Evolutionary conservation across 805 yeast genomes (phyloP), one percentile per base, ranked within the genome.

Genomic region (Saccharomycopsis fermentans): DNA sequence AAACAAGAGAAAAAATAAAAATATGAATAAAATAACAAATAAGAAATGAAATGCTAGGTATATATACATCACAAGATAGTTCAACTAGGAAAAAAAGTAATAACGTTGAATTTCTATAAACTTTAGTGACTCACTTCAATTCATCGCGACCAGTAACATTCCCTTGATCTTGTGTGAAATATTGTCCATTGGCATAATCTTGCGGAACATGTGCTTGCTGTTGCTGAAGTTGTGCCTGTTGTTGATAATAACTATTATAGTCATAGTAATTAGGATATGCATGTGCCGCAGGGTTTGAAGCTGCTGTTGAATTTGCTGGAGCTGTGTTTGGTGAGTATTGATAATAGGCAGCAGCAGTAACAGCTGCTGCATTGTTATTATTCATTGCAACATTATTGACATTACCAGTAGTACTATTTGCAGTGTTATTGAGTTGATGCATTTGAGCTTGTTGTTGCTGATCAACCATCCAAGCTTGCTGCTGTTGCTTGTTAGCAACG

Each of bases 191-290:
- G 26, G 50, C 50, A 43, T 43, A 43, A 2, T 43, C 50, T 26
- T 43, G 50, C 24, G 24, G 29, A 43, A 43, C 50, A 21, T 55
- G 57, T 19, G 40, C 53, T 29, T 40, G 55, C 51, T 56, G 58
- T 50, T 48, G 48, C 24, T 39, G 58, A 11, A n/a, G 27, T 27
- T 47, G 55, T n/a, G 39, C 55, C 35, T 24, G 55, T 24, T 40
- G 57, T 35, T 55, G 57, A 32, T 54, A 57, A 11, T 57, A 57
- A 16, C 59, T 36, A 11, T 39, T 53, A 16, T 57, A 57, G 16
- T 57, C 55, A 32, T 56, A 57, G 19, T 52, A 52, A 26, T 53
- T 43, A 27, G 26, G 40, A 21, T 57, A 57, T 29, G 55, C 52
- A 40, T 52, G 37, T 9, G 55, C 39, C 6, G 55, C 29, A 17